Evolutionary conservation across 768 basidiomycete genomes (phyloP).

Genomic region (Termitomyces sp.): DNA sequence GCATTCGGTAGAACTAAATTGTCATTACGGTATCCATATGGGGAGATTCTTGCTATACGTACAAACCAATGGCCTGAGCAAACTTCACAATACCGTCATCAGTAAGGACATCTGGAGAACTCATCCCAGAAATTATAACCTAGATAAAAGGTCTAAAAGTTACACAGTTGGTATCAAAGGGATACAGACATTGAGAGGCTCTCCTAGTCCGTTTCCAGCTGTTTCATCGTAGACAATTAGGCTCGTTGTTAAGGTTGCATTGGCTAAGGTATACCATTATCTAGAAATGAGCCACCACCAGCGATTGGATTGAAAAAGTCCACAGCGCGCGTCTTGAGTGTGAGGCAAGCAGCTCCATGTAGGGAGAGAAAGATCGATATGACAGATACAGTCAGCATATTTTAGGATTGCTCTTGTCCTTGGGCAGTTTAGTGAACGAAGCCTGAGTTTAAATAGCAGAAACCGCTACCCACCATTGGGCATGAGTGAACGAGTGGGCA

Average conservation of each 20-base stretch:
- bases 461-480: neutral
- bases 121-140: constrained; percentile 64
- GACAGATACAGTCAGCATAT: neutral
- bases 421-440: neutral
- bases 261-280: constrained; percentile 33
- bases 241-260: neutral
- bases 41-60: constrained; percentile 26
- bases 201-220: constrained; percentile 43
- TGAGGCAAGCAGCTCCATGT: neutral
- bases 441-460: neutral
- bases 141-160: constrained; percentile 10
- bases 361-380: neutral
- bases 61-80: constrained; percentile 63
- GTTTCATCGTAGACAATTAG: neutral
- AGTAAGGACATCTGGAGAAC: constrained; percentile 52
- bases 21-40: neutral
- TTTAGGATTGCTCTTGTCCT: neutral
- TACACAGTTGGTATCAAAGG: constrained; percentile 17
- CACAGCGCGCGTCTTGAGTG: constrained; percentile 17
- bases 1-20: constrained; percentile 49
- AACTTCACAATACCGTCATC: constrained; percentile 53
- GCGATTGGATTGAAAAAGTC: constrained; percentile 39
- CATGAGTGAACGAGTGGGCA: neutral
- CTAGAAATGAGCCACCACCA: constrained; percentile 62
- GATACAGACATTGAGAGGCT: constrained; percentile 69